phyloP scores from a whole-genome alignment of 2,329 filamentous ascomycete species.

The Cercospora sojina region DNA sequence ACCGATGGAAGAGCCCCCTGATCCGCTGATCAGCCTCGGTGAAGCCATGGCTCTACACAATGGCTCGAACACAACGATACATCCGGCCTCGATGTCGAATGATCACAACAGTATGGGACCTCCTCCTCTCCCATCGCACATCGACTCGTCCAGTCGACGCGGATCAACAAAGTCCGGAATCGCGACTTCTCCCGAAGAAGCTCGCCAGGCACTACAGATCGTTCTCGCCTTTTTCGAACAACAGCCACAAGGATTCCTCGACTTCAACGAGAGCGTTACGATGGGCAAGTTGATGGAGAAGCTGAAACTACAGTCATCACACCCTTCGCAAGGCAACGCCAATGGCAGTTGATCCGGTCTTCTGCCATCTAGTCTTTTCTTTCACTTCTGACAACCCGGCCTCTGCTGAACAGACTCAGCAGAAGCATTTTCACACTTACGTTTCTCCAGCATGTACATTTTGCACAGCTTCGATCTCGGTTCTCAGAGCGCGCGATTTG shows the following conservation, averaged over 20 bases:
- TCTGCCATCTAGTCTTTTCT: background rate
- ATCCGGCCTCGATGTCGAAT: constrained; percentile 35
- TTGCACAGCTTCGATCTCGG: background rate
- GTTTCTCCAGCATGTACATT: background rate
- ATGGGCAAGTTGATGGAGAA: constrained; percentile 85
- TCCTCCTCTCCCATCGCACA: constrained; percentile 44
- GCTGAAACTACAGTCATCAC: constrained; percentile 57
- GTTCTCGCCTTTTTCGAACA: constrained; percentile 79
- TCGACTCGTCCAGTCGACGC: constrained; percentile 26
- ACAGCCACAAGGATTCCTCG: constrained; percentile 66
- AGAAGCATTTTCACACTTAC: background rate
- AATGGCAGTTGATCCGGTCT: background rate
- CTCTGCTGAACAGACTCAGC: background rate
- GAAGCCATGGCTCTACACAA: constrained; percentile 40
- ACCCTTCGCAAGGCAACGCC: background rate
- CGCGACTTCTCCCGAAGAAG: constrained; percentile 77
- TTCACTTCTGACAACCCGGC: background rate
- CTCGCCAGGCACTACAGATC: constrained; percentile 74
- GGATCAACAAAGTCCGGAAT: constrained; percentile 5
- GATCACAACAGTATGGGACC: constrained; percentile 43
- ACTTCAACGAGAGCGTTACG: constrained; percentile 73
- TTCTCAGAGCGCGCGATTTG: background rate
- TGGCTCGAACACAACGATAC: constrained; percentile 31
- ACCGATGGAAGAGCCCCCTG: constrained; percentile 36
- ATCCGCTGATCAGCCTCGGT: constrained; percentile 43